phyloP scores from a whole-genome alignment of 257 asterid species.

The Buddleja alternifolia region DNA sequence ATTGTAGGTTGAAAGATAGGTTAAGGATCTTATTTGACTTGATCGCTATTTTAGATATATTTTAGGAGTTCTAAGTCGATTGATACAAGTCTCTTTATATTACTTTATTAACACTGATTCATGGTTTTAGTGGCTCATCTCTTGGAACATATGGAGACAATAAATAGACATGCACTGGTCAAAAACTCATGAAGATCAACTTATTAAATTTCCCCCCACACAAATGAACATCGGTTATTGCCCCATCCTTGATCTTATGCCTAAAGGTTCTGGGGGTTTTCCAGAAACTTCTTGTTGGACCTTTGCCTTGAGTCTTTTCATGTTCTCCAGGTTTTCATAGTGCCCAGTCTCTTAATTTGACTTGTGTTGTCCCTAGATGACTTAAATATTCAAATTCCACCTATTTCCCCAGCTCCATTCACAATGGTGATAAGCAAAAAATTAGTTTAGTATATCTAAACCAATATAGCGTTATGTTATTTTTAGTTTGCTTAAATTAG shows the following conservation, averaged over 20 bases:
- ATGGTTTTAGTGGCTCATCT: background rate
- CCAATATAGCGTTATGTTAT: no score
- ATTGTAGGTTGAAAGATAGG: no score
- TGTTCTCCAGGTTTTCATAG: background rate
- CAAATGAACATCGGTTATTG: no score
- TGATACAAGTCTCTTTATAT: background rate
- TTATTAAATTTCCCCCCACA: background rate
- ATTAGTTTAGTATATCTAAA: background rate
- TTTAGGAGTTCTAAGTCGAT: constrained; percentile 1
- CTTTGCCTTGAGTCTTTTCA: background rate
- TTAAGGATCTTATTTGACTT: background rate
- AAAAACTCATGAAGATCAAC: background rate
- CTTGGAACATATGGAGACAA: background rate
- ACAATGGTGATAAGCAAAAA: background rate
- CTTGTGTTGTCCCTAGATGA: background rate
- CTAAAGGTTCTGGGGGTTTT: background rate
- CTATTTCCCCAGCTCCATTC: background rate
- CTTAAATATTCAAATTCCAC: background rate
- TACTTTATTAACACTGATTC: constrained; percentile 4
- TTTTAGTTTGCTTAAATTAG: constrained; percentile 1
- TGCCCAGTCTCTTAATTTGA: background rate
- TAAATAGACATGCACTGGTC: constrained; percentile 5
- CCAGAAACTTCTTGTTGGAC: background rate
- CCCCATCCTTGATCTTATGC: background rate
- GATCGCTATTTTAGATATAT: background rate